Evolutionary conservation across 2,329 filamentous ascomycete species (phyloP), one percentile per base, ranked within the genome.

Genomic region (Ophiostoma fasciatum): DNA sequence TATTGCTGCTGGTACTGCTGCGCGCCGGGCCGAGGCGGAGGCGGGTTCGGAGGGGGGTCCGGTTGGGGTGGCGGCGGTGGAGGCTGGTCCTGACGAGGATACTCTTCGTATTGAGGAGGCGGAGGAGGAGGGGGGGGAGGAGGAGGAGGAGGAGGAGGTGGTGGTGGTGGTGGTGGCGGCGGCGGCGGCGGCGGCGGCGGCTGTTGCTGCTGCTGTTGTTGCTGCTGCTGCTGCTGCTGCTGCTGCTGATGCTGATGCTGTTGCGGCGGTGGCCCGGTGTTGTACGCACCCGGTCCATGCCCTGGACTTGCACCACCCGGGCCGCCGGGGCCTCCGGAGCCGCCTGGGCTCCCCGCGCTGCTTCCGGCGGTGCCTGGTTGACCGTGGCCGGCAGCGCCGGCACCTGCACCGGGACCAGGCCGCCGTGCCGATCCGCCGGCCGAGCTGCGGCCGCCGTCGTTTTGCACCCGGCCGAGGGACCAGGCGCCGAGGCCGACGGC

Each of bases 401-500:
- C 22, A 15, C 41, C 37, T 17, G 42, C 31, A 13, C 38, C 38
- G 7, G 39, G 35, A 10, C 30, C 25, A 13, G 29, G 11, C 18
- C 27, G 17, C 15, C 20, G 9, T 25, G 12, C 19, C n/a, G n/a
- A n/a, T n/a, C n/a, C n/a, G n/a, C n/a, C n/a, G n/a, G n/a, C 38
- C 38, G 7, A 37, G 35, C 7, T 26, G 20, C 10, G 29, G 11
- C 18, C 27, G 17, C 15, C 20, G 9, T 25, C 12, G 48, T 68
- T 61, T 50, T 78, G 74, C 40, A 67, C 73, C 49, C 75, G 71
- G 13, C 80, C 82, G 46, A 78, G 62, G 3, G 77, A 73, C 84
- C 85, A 94, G 4, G 81, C 82, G 8, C 73, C 77, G 20, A 90
- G 60, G 5, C 77, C 84, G 19, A 93, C 77, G 6, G 72, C 74